These are phyloP conservation scores for Globisporangium perplexum DNA, from an alignment of 352 stramenopile species.

Conservation along the genomic window DNA sequence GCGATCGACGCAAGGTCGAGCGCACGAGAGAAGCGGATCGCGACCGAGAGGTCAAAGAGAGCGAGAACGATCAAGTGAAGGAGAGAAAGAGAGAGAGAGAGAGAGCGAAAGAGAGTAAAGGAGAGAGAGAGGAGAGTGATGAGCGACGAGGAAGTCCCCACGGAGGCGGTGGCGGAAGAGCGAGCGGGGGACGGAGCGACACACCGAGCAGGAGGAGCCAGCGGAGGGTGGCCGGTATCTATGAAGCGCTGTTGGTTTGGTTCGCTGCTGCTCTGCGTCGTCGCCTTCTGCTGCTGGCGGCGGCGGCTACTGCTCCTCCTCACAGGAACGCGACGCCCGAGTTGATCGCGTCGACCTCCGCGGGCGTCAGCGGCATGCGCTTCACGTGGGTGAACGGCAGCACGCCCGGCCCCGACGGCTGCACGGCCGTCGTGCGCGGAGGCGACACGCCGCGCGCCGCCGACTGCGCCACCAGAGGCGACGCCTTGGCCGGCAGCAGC, in stretches of 20 bases:
- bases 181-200: neutral
- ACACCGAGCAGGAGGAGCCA: neutral
- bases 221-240: conserved; percentile 2
- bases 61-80: neutral
- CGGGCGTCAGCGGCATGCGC: conserved; percentile 53
- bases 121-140: neutral
- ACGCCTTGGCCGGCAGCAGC: conserved; percentile 38
- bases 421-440: conserved; percentile 19
- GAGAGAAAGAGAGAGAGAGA: neutral
- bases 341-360: conserved; percentile 79
- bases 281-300: neutral
- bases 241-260: conserved; percentile 5
- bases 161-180: neutral
- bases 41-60: no score
- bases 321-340: conserved; percentile 72
- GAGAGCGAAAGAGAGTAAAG: neutral
- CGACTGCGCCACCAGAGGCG: conserved; percentile 21
- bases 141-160: no score
- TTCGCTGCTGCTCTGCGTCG: neutral
- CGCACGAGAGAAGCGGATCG: no score
- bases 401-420: conserved; percentile 56
- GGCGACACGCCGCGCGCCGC: conserved; percentile 14
- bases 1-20: no score
- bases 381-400: conserved; percentile 61
- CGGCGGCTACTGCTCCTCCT: neutral